These are phyloP conservation scores for Ganoderma multipileum DNA, from an alignment of 1,284 basidiomycete species.

Conservation along the genomic window DNA sequence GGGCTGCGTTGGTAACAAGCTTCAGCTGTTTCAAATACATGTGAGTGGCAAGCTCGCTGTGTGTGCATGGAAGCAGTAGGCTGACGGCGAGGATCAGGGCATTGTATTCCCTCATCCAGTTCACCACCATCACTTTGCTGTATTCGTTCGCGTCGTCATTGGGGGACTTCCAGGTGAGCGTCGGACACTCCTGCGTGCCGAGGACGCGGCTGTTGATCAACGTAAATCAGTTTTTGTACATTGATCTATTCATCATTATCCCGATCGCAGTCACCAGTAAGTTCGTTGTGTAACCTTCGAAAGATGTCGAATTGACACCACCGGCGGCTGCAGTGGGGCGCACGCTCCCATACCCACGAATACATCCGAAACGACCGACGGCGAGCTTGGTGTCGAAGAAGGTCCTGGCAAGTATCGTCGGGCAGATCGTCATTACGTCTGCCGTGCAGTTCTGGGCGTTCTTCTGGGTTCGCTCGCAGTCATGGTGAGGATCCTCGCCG, in stretches of 20 bases:
- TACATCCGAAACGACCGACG: constrained; percentile 92
- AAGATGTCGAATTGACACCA: constrained; percentile 23
- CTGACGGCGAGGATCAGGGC: constrained; percentile 60
- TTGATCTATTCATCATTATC: constrained; percentile 97
- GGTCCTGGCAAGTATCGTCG: constrained; percentile 92
- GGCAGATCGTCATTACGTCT: constrained; percentile 91
- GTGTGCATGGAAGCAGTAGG: background rate
- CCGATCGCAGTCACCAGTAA: constrained; percentile 94
- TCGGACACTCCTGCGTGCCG: constrained; percentile 5
- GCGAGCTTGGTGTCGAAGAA: constrained; percentile 97
- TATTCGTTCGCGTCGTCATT: constrained; percentile 97
- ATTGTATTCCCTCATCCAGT: constrained; percentile 91
- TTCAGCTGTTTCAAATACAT: constrained; percentile 99
- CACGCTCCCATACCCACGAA: constrained; percentile 87
- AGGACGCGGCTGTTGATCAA: constrained; percentile 15
- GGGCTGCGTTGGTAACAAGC: constrained; percentile 95
- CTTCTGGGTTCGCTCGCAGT: constrained; percentile 85
- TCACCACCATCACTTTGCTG: constrained; percentile 87
- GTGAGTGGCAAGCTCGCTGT: constrained; percentile 53
- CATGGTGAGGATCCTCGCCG: constrained; percentile 63
- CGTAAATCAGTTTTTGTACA: constrained; percentile 85
- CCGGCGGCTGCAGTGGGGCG: constrained; percentile 78
- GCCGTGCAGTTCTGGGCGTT: constrained; percentile 89
- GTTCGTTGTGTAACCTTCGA: constrained; percentile 37
- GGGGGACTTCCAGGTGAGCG: constrained; percentile 89